These are phyloP conservation scores for Cymbidium sinense DNA, from an alignment of 106 monocot species.

Conservation along the genomic window DNA sequence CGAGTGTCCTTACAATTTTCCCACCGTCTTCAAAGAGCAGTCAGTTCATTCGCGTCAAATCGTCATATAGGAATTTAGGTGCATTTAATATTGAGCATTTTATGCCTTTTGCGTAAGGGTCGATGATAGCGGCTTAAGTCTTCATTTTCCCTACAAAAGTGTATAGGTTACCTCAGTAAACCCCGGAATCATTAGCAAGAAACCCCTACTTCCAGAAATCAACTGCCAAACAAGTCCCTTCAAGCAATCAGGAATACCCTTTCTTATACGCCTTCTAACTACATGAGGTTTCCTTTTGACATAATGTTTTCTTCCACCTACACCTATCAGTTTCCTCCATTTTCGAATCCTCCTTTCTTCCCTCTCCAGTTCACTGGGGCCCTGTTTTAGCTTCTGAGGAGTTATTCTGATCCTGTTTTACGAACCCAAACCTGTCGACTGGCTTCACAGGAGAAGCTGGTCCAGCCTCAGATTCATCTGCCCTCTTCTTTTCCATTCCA, in stretches of 20 bases:
- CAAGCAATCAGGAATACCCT: conserved; percentile 94
- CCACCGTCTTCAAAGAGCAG: too few species aligned
- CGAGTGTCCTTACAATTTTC: too few species aligned
- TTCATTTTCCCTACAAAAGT: too few species aligned
- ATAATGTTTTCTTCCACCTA: conserved; percentile 94
- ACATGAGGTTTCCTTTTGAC: conserved; percentile 79
- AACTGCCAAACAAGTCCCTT: conserved; percentile 97
- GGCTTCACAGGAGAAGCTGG: conserved; percentile 26
- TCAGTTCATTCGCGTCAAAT: too few species aligned
- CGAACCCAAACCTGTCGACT: conserved; percentile 62
- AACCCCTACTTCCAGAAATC: conserved; percentile 96
- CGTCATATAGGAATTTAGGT: too few species aligned
- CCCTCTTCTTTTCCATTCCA: conserved; percentile 48
- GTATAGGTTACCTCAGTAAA: conserved; percentile 99
- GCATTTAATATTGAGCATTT: too few species aligned
- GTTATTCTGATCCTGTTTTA: conserved; percentile 44
- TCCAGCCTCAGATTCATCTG: conserved; percentile 46
- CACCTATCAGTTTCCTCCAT: conserved; percentile 99
- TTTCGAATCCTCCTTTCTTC: conserved; percentile 78
- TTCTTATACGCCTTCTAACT: conserved; percentile 83
- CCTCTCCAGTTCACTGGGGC: conserved; percentile 46
- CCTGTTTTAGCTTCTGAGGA: conserved; percentile 35
- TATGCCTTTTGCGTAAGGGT: too few species aligned
- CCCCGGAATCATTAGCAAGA: conserved; percentile 92
- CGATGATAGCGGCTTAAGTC: too few species aligned